phyloP scores from a whole-genome alignment of 768 basidiomycete species.

The Mycena metata region DNA sequence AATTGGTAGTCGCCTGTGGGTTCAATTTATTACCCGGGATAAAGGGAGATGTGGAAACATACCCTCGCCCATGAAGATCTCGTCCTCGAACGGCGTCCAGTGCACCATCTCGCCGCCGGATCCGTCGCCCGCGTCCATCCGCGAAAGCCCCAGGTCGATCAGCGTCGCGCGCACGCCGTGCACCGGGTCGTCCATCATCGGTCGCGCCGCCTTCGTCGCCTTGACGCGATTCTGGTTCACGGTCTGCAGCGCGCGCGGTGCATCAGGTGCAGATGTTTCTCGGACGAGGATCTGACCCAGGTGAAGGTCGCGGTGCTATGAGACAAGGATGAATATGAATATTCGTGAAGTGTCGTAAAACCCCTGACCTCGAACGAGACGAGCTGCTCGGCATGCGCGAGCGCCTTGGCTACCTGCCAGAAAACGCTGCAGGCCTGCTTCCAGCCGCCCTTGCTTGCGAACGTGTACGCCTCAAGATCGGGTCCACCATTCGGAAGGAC shows the following conservation, averaged over 20 bases:
- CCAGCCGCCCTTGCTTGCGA: slow-evolving; percentile 77
- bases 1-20: slow-evolving; percentile 89
- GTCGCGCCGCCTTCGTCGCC: slow-evolving; percentile 39
- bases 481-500: slow-evolving; percentile 91
- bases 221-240: slow-evolving; percentile 50
- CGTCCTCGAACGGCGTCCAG: slow-evolving; percentile 89
- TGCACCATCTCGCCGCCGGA: slow-evolving; percentile 62
- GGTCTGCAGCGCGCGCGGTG: slow-evolving; percentile 47
- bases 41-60: slow-evolving; percentile 34
- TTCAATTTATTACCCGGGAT: not conserved
- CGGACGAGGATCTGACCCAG: slow-evolving; percentile 96
- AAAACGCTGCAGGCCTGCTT: slow-evolving; percentile 89
- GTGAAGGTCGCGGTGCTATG: slow-evolving; percentile 97
- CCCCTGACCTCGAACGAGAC: slow-evolving; percentile 87
- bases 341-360: not conserved
- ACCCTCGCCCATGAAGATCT: slow-evolving; percentile 95
- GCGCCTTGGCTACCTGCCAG: slow-evolving; percentile 87
- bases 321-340: slow-evolving; percentile 26
- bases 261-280: slow-evolving; percentile 49
- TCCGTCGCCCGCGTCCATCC: slow-evolving; percentile 75
- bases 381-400: slow-evolving; percentile 84
- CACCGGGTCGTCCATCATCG: slow-evolving; percentile 71
- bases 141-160: slow-evolving; percentile 94
- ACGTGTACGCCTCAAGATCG: slow-evolving; percentile 90
- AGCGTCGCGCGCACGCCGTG: slow-evolving; percentile 86